Evolutionary conservation across 1,139 yeast genomes (phyloP).

Genomic region (Ogataea hybrid): DNA sequence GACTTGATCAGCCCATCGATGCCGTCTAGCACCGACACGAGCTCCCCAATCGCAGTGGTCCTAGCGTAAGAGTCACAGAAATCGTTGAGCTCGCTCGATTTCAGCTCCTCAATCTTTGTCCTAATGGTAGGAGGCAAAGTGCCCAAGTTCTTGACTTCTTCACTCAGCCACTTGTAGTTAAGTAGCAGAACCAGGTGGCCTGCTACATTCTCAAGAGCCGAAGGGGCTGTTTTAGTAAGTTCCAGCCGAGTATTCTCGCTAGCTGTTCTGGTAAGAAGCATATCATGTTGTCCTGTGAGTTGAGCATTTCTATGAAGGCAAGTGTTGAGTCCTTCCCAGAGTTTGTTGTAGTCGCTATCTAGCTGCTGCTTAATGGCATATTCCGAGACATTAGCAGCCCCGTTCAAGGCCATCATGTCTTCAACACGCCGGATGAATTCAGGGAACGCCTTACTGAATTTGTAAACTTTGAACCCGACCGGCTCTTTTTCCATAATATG

Average conservation of each 20-base stretch:
- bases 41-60: constrained; percentile 50
- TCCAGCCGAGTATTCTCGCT: constrained; percentile 5
- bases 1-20: constrained; percentile 50
- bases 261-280: constrained; percentile 1
- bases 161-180: constrained; percentile 32
- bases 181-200: constrained; percentile 26
- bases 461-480: constrained; percentile 37
- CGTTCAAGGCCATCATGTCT: constrained; percentile 25
- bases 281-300: constrained; percentile 1
- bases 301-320: constrained; percentile 12
- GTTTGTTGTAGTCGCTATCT: constrained; percentile 19
- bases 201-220: constrained; percentile 8
- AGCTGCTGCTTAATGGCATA: constrained; percentile 20
- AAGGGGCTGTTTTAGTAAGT: constrained; percentile 1
- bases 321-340: constrained; percentile 25
- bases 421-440: constrained; percentile 41
- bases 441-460: constrained; percentile 44
- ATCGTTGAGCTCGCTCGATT: constrained; percentile 22
- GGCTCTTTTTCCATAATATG: constrained; percentile 45
- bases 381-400: constrained; percentile 13
- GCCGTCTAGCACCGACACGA: constrained; percentile 63
- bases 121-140: constrained; percentile 23
- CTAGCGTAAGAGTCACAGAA: constrained; percentile 25
- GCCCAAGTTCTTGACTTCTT: constrained; percentile 25
- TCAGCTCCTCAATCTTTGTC: constrained; percentile 26